Evolutionary conservation across 306 rosid species (phyloP).

Genomic region (Prunus mume): DNA sequence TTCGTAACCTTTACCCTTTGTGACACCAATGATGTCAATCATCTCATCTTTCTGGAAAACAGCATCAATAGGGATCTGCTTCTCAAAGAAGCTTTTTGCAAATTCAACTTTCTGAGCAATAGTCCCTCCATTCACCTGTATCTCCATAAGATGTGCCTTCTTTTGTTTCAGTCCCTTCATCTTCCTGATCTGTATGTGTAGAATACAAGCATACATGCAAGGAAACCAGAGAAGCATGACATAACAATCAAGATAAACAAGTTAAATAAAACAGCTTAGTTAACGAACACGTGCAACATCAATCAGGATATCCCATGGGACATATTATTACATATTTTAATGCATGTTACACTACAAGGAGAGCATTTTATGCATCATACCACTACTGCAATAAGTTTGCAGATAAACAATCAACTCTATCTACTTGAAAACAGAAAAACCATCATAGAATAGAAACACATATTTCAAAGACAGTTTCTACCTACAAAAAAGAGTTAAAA

Average conservation of each 20-base stretch:
- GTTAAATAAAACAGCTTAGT: background rate
- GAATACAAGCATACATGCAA: background rate
- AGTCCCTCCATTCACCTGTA: slow-evolving; percentile 78
- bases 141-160: slow-evolving; percentile 90
- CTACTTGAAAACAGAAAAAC: background rate
- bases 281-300: background rate
- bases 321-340: background rate
- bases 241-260: background rate
- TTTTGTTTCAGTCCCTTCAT: slow-evolving; percentile 89
- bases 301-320: background rate
- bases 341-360: background rate
- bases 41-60: slow-evolving; percentile 92
- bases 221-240: background rate
- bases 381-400: background rate
- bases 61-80: slow-evolving; percentile 78
- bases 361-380: no score
- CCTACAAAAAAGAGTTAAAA: background rate
- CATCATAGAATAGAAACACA: background rate
- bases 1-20: slow-evolving; percentile 89
- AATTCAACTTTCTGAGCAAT: slow-evolving; percentile 74
- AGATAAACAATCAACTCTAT: background rate
- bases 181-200: slow-evolving; percentile 54
- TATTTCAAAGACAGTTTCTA: background rate
- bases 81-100: slow-evolving; percentile 71
- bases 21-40: slow-evolving; percentile 84